phyloP scores from a whole-genome alignment of 352 stramenopile species.

The Globisporangium cystogenes region DNA sequence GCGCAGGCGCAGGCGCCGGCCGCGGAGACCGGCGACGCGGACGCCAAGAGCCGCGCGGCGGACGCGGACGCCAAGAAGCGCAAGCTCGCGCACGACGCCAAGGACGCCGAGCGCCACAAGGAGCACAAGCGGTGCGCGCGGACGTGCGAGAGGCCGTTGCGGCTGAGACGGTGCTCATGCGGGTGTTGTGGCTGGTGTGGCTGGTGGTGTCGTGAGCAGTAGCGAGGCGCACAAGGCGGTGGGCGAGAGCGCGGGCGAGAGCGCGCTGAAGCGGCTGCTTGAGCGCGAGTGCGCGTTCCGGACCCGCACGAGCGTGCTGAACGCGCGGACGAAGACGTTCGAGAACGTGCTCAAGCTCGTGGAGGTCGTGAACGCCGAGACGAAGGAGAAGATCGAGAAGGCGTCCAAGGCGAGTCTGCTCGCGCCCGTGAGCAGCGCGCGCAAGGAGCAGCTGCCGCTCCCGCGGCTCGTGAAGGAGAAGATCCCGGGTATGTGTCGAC shows the following conservation, averaged over 20 bases:
- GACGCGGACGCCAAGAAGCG: slow-evolving; percentile 32
- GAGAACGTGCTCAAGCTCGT: slow-evolving; percentile 78
- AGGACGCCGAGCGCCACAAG: slow-evolving; percentile 25
- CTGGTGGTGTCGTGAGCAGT: background rate
- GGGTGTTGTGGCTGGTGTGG: background rate
- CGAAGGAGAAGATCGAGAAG: slow-evolving; percentile 86
- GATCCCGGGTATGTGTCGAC: slow-evolving; percentile 37
- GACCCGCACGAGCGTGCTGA: slow-evolving; percentile 69
- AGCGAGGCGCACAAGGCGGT: slow-evolving; percentile 25
- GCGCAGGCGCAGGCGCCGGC: too few species aligned
- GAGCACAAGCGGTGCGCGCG: slow-evolving; percentile 28
- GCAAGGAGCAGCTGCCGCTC: slow-evolving; percentile 68
- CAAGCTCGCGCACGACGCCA: slow-evolving; percentile 27
- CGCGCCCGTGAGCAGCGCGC: slow-evolving; percentile 24
- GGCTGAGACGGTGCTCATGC: too few species aligned
- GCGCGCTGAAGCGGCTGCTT: slow-evolving; percentile 51
- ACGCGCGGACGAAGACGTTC: slow-evolving; percentile 77
- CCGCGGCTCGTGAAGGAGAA: slow-evolving; percentile 67
- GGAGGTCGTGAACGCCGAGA: slow-evolving; percentile 76
- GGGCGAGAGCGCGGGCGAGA: slow-evolving; percentile 24
- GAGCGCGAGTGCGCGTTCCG: slow-evolving; percentile 64
- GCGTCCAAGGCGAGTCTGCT: slow-evolving; percentile 61
- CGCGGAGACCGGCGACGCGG: background rate
- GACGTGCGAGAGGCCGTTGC: background rate
- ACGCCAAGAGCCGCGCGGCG: slow-evolving; percentile 13